Evolutionary conservation across 352 stramenopile genomes (phyloP).

Genomic region (Globisporangium recalcitrans): DNA sequence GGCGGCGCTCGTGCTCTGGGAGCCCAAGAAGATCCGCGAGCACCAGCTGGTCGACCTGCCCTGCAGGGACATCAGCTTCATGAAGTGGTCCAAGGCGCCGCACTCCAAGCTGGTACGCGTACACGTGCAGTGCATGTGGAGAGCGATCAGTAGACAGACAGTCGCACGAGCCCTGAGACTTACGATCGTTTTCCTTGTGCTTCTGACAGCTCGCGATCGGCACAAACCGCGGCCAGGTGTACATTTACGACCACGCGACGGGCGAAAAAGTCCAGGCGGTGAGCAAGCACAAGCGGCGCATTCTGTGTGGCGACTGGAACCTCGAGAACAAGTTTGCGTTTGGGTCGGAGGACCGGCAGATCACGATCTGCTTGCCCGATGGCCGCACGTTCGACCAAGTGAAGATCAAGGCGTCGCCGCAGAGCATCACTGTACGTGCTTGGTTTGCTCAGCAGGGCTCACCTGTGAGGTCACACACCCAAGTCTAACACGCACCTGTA

Average conservation of each 20-base stretch:
- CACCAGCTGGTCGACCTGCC: conserved; percentile 64
- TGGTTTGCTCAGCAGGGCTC: not conserved
- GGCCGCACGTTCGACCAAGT: conserved; percentile 69
- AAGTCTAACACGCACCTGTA: not conserved
- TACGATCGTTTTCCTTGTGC: not conserved
- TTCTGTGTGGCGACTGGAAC: conserved; percentile 79
- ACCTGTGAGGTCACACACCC: not conserved
- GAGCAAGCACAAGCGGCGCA: conserved; percentile 77
- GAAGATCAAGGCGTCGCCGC: conserved; percentile 67
- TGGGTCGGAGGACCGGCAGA: conserved; percentile 70
- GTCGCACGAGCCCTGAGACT: not conserved
- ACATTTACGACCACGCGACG: conserved; percentile 68
- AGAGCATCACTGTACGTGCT: conserved; percentile 47
- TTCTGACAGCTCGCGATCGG: conserved; percentile 48
- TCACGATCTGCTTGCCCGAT: conserved; percentile 65
- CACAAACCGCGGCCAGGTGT: conserved; percentile 67
- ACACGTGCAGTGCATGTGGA: not conserved
- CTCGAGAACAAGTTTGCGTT: conserved; percentile 79
- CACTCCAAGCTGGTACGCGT: conserved; percentile 42
- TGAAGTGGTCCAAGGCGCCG: conserved; percentile 76
- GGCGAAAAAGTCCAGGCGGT: conserved; percentile 45
- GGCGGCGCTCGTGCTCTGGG: conserved; percentile 64
- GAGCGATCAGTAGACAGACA: not conserved
- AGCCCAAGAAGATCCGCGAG: conserved; percentile 51
- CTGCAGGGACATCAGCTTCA: conserved; percentile 71